Conservation (phyloP, 1,284 basidiomycete species). For the Calocybe gambosa region DNA sequence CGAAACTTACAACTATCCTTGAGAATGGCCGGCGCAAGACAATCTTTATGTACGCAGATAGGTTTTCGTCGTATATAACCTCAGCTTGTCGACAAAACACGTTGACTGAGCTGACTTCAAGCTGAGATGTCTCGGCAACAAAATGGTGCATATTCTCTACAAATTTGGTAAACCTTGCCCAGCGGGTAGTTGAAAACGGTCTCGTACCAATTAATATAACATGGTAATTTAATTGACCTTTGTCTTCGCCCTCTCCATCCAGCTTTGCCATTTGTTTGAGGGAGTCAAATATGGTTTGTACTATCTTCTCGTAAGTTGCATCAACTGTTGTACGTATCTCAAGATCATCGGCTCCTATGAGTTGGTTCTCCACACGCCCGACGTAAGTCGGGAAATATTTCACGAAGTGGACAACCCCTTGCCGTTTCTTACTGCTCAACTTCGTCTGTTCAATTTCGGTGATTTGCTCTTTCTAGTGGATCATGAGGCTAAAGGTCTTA, state of each 20-base stretch:
- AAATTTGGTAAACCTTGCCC: background rate
- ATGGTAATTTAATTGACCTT: slow-evolving; percentile 94
- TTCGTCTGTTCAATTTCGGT: slow-evolving; percentile 89
- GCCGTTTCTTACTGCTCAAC: slow-evolving; percentile 85
- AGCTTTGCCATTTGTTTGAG: slow-evolving; percentile 93
- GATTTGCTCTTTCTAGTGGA: slow-evolving; percentile 73
- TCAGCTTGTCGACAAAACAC: slow-evolving; percentile 73
- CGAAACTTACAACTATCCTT: slow-evolving; percentile 73
- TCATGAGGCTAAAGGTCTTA: slow-evolving; percentile 1
- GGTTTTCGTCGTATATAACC: slow-evolving; percentile 82
- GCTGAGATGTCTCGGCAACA: slow-evolving; percentile 70
- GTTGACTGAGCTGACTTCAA: slow-evolving; percentile 64
- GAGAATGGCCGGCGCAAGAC: slow-evolving; percentile 83
- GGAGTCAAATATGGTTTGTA: slow-evolving; percentile 85
- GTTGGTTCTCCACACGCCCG: slow-evolving; percentile 78
- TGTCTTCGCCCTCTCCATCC: slow-evolving; percentile 88
- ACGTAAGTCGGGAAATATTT: slow-evolving; percentile 91
- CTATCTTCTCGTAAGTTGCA: slow-evolving; percentile 81
- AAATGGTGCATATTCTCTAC: slow-evolving; percentile 96
- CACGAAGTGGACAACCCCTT: slow-evolving; percentile 90
- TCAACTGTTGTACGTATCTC: slow-evolving; percentile 80
- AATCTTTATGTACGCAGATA: slow-evolving; percentile 81
- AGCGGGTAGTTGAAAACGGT: background rate
- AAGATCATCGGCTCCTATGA: slow-evolving; percentile 69
- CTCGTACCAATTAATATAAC: slow-evolving; percentile 87